A percentile compares a stretch with the other conserved stretches of the same genome.
phyloP scores from a whole-genome alignment of 2,329 filamentous ascomycete species.

The Grosmannia penicillata region DNA sequence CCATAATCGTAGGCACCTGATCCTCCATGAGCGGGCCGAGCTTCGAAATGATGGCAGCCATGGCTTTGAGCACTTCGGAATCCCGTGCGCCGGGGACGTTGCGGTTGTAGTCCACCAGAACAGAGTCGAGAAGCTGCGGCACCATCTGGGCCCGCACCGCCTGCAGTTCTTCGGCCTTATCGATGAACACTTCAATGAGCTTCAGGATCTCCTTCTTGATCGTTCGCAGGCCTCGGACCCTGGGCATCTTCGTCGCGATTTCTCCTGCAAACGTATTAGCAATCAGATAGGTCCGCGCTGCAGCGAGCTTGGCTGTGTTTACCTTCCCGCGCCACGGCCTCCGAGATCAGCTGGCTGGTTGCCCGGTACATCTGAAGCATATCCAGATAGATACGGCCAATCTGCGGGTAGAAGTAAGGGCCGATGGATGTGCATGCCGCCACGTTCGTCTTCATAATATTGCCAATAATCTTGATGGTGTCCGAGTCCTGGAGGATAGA shows the following conservation, averaged over 20 bases:
- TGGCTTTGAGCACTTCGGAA: conserved; percentile 90
- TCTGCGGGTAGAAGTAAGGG: conserved; percentile 94
- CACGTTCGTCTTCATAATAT: conserved; percentile 99
- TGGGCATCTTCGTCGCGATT: conserved; percentile 93
- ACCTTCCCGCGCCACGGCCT: conserved; percentile 78
- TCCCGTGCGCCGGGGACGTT: conserved; percentile 94
- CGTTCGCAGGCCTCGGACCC: conserved; percentile 83
- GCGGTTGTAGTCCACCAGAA: conserved; percentile 89
- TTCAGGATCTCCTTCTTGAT: conserved; percentile 99
- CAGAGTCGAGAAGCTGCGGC: conserved; percentile 84
- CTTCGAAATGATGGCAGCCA: conserved; percentile 95
- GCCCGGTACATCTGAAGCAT: conserved; percentile 99
- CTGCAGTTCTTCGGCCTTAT: conserved; percentile 92
- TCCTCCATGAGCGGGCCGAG: conserved; percentile 94
- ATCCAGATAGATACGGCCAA: conserved; percentile 92
- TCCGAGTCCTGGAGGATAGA: conserved; percentile 80
- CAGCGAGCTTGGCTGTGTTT: too few species aligned
- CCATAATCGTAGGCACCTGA: conserved; percentile 93
- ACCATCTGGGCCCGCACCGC: conserved; percentile 91
- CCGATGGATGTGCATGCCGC: conserved; percentile 96
- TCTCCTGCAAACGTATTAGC: conserved; percentile 38
- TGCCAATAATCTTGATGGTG: conserved; percentile 96
- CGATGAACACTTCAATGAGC: conserved; percentile 93
- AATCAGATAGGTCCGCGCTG: too few species aligned
- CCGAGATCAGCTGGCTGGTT: conserved; percentile 90